phyloP scores from a whole-genome alignment of 129 eudicot species.

The Scalesia atractyloides region DNA sequence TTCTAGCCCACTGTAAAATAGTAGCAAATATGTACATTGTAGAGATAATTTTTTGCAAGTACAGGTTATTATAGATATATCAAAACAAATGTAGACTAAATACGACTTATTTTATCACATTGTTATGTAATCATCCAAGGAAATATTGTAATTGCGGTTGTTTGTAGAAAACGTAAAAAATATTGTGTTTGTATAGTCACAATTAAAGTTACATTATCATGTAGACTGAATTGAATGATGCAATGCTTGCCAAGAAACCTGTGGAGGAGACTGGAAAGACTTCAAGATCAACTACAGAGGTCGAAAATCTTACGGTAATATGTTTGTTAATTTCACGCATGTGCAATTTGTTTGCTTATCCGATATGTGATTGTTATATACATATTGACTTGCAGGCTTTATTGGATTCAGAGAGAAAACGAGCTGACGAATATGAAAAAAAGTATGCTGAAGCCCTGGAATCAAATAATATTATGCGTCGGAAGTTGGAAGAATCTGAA shows the following conservation, averaged over 20 bases:
- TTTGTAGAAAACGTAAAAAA: slow-evolving; percentile 16
- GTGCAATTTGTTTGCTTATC: neutral
- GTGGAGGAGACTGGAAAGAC: slow-evolving; percentile 77
- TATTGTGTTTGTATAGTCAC: slow-evolving; percentile 15
- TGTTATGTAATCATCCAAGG: neutral
- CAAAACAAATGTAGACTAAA: neutral
- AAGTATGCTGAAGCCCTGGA: slow-evolving; percentile 58
- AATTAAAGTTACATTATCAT: slow-evolving; percentile 34
- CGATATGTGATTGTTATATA: neutral
- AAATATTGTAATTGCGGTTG: slow-evolving; percentile 16
- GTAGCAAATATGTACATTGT: slow-evolving; percentile 36
- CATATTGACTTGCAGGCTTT: slow-evolving; percentile 47
- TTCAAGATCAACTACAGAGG: slow-evolving; percentile 56
- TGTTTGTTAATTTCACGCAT: neutral
- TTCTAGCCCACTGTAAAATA: slow-evolving; percentile 22
- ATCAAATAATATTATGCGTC: slow-evolving; percentile 54
- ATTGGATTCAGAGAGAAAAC: slow-evolving; percentile 67
- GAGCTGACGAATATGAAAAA: slow-evolving; percentile 78
- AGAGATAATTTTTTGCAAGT: slow-evolving; percentile 34
- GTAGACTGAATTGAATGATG: slow-evolving; percentile 81
- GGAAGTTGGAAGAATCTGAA: slow-evolving; percentile 81
- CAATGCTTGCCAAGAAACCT: slow-evolving; percentile 61
- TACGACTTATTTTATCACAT: no score
- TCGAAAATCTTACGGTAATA: slow-evolving; percentile 76
- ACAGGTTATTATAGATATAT: slow-evolving; percentile 19